Percentiles rank a stretch among this genome's conserved stretches.
Evolutionary conservation across 208 protist genomes (phyloP).

Genomic region (Crithidia bombi): DNA sequence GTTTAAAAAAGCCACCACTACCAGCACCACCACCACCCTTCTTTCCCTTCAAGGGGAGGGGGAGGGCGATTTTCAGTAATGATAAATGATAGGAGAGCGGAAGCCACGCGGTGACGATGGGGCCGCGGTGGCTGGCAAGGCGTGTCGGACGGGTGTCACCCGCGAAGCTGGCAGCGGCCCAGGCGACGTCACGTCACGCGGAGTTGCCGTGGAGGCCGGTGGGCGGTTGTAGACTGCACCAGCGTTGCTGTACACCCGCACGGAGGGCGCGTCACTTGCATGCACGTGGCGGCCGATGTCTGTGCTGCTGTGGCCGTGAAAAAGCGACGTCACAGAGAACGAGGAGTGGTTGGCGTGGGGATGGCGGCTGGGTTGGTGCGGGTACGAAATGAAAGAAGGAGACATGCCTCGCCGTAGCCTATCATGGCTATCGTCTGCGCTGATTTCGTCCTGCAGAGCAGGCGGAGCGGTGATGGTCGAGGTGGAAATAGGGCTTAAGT

Average conservation of each 20-base stretch:
- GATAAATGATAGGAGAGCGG: conserved; percentile 27
- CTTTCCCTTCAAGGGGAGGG: neutral
- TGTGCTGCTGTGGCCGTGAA: neutral
- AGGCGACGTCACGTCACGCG: neutral
- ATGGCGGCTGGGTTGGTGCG: neutral
- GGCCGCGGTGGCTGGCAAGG: neutral
- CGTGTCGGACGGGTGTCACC: neutral
- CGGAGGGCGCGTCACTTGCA: neutral
- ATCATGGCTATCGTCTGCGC: neutral
- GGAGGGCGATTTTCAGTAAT: neutral
- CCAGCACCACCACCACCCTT: too few relatives aligned
- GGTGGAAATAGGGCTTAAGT: conserved; percentile 21
- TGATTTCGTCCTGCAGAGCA: neutral
- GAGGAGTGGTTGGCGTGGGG: neutral
- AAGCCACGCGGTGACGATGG: neutral
- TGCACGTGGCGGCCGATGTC: neutral
- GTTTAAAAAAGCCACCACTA: too few relatives aligned
- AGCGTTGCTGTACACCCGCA: conserved; percentile 4
- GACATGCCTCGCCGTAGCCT: neutral
- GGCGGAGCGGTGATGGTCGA: conserved; percentile 6
- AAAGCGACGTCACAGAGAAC: neutral
- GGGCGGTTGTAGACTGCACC: neutral
- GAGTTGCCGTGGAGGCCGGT: neutral
- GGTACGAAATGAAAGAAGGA: conserved; percentile 17
- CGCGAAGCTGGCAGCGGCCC: conserved; percentile 1